Evolutionary conservation across 176 grass and related monocot species (phyloP).

Genomic region (Juncus effusus): DNA sequence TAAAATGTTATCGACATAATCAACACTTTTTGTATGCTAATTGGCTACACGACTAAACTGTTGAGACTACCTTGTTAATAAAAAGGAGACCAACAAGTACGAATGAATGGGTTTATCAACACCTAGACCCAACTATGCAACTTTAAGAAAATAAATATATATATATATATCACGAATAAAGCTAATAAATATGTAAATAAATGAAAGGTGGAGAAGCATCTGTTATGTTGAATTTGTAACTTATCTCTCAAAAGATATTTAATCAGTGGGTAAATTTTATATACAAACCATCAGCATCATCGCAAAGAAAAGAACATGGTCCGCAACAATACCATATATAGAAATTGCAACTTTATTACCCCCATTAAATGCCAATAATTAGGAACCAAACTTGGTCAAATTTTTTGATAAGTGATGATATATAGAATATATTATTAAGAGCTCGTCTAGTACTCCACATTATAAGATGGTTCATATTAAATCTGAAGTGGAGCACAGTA

Average conservation of each 20-base stretch:
- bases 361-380: conserved; percentile 9
- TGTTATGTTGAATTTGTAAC: background rate
- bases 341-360: conserved; percentile 15
- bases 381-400: conserved; percentile 5
- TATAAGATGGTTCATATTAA: too few relatives aligned
- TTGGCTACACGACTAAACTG: background rate
- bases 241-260: background rate
- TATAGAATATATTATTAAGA: background rate
- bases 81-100: conserved; percentile 1
- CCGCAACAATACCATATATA: conserved; percentile 14
- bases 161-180: background rate
- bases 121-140: background rate
- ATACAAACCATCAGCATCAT: background rate
- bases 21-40: background rate
- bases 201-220: background rate
- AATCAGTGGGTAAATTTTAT: background rate
- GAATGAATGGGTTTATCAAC: background rate
- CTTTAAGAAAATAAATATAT: background rate
- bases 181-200: conserved; percentile 5
- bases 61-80: background rate
- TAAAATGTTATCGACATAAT: too few relatives aligned
- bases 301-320: background rate
- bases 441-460: too few relatives aligned
- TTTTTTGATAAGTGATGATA: background rate
- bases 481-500: too few relatives aligned